Evolutionary conservation across 2,329 filamentous ascomycete species (phyloP).

Genomic region (Phaeosphaeriaceae sp.): DNA sequence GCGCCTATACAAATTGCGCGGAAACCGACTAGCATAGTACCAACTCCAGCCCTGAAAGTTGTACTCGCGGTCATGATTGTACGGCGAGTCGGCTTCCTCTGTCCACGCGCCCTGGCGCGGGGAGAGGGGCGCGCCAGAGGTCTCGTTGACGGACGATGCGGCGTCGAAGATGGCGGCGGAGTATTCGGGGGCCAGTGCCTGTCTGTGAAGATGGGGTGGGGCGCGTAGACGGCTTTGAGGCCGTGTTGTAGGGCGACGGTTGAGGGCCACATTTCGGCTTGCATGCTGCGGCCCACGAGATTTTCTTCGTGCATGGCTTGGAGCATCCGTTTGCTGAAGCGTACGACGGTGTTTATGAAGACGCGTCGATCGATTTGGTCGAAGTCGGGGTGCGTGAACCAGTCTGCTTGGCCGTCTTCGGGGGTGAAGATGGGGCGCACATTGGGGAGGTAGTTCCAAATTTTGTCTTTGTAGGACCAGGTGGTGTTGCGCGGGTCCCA

Average conservation of each 20-base stretch:
- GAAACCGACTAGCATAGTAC: constrained; percentile 90
- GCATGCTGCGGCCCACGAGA: constrained; percentile 85
- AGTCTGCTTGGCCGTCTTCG: constrained; percentile 70
- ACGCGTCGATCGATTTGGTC: constrained; percentile 70
- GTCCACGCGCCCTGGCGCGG: constrained; percentile 62
- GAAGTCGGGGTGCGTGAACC: constrained; percentile 59
- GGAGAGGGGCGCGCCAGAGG: constrained; percentile 58
- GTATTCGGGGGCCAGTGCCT: constrained; percentile 82
- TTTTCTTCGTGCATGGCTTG: constrained; percentile 92
- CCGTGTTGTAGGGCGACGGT: constrained; percentile 89
- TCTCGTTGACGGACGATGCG: constrained; percentile 25
- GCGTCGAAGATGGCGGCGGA: constrained; percentile 81
- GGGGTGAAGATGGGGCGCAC: constrained; percentile 84
- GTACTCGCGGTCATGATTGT: constrained; percentile 75
- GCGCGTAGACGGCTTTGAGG: constrained; percentile 88
- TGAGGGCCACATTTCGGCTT: constrained; percentile 95
- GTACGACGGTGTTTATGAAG: constrained; percentile 85
- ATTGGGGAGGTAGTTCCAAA: constrained; percentile 56
- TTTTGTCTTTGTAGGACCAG: constrained; percentile 66
- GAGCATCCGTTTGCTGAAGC: constrained; percentile 81
- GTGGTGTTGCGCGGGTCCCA: constrained; percentile 88
- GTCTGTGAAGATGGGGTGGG: constrained; percentile 88
- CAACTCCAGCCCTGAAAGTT: constrained; percentile 87
- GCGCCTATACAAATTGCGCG: constrained; percentile 78
- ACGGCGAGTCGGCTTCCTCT: constrained; percentile 50